A percentile compares a stretch with the other conserved stretches of the same genome.
phyloP scores from a whole-genome alignment of 2,329 filamentous ascomycete genomes.

The Aureobasidium mangrovei region DNA sequence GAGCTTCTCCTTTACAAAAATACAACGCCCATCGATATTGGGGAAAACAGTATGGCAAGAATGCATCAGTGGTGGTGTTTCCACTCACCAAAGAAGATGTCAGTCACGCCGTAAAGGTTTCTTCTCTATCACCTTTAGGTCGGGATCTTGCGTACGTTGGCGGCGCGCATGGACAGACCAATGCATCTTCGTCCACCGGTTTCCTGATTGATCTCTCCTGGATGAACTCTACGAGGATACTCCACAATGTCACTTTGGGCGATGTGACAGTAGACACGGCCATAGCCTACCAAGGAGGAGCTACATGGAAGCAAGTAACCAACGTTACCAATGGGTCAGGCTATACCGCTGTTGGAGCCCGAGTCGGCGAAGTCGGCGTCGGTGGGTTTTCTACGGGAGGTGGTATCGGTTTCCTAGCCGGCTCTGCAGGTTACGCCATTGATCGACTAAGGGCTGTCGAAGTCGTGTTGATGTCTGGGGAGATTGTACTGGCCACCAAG shows the following conservation, averaged over 20 bases:
- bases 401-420: conserved; percentile 15
- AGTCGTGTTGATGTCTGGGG: conserved; percentile 40
- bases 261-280: conserved; percentile 3
- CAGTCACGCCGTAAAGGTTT: conserved; percentile 8
- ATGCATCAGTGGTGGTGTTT: conserved; percentile 13
- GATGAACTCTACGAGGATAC: conserved; percentile 13
- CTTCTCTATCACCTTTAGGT: conserved; percentile 9
- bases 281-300: conserved; percentile 15
- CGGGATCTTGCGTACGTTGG: conserved; percentile 14
- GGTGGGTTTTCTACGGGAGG: conserved; percentile 16
- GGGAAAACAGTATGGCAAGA: conserved; percentile 14
- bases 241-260: conserved; percentile 14
- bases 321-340: conserved; percentile 10
- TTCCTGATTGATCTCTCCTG: conserved; percentile 16
- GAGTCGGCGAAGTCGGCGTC: conserved; percentile 14
- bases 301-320: conserved; percentile 13
- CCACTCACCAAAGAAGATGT: conserved; percentile 15
- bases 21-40: conserved; percentile 13
- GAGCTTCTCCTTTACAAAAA: conserved; percentile 12
- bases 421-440: conserved; percentile 14
- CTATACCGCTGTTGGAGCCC: conserved; percentile 14
- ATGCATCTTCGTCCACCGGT: conserved; percentile 13
- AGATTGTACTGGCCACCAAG: conserved; percentile 38
- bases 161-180: conserved; percentile 17
- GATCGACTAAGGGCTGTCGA: conserved; percentile 27